phyloP scores from a whole-genome alignment of 2,329 filamentous ascomycete genomes.

The Helicocarpus griseus region DNA sequence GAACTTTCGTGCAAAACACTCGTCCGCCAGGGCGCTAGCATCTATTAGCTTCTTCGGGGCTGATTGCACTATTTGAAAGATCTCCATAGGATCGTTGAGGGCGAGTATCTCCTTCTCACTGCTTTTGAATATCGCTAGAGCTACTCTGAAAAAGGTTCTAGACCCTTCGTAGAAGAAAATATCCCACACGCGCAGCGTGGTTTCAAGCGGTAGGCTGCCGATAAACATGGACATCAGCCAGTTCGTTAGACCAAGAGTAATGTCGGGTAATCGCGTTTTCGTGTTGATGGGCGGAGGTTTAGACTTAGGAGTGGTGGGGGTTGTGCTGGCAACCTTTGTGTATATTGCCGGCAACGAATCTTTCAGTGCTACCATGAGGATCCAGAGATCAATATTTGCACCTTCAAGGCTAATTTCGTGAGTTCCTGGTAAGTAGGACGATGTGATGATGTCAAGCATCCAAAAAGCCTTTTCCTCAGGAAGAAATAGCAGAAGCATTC shows the following conservation, averaged over 20 bases:
- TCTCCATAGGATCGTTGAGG: constrained; percentile 81
- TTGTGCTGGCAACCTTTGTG: constrained; percentile 75
- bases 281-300: constrained; percentile 35
- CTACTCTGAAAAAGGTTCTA: constrained; percentile 86
- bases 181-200: constrained; percentile 87
- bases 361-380: constrained; percentile 77
- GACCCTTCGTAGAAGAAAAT: constrained; percentile 92
- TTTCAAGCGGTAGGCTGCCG: constrained; percentile 83
- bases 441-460: constrained; percentile 85
- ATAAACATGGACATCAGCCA: constrained; percentile 99
- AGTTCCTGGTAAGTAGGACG: constrained; percentile 78
- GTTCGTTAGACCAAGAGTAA: constrained; percentile 83
- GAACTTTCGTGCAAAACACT: constrained; percentile 70
- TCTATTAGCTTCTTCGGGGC: constrained; percentile 74
- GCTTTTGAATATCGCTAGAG: constrained; percentile 81
- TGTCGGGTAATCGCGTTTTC: constrained; percentile 61
- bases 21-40: constrained; percentile 70
- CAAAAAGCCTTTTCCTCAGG: constrained; percentile 88
- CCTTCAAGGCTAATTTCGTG: constrained; percentile 85
- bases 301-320: constrained; percentile 24
- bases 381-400: constrained; percentile 86
- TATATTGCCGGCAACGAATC: constrained; percentile 76
- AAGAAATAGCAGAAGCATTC: constrained; percentile 79
- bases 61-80: constrained; percentile 87
- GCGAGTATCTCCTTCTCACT: constrained; percentile 72